Base-by-base conservation (phyloP, 2,329 filamentous ascomycete genomes). In the Diplodia scrobiculata region DNA sequence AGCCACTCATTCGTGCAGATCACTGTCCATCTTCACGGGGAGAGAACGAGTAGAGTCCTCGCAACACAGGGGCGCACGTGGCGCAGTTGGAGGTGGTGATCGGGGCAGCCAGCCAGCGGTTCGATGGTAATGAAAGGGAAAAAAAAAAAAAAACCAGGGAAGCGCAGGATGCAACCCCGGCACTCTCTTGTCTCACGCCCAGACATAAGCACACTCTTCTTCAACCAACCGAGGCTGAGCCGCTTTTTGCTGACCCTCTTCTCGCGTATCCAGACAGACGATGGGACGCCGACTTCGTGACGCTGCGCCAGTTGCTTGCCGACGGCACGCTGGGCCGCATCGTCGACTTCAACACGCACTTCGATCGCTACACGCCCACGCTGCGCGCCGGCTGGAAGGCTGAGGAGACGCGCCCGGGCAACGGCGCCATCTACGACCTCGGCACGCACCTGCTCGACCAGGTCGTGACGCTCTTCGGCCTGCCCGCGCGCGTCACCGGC, bases 391-490 rank as follows among this genome's bases (percentile, higher is more conserved):
- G 79, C 59, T 94, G 91, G 91, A 92, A 92, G 81, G 84, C 83
- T 47, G 76, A 89, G 64, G 78, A 89, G 64, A 78, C 81, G 34
- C 84, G 89, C 19, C 81, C 87, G 17, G 90, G 87, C 11, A 87
- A 88, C 47, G 88, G 89, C 41, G 87, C 82, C 25, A 79, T 92
- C 25, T 93, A 89, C 73, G 91, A 93, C 72, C 81, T 94, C 1
- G 91, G 91, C 51, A 87, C 88, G 4, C 91, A 94, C 75, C 80
- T 93, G 59, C 81, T 93, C 60, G 91, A 94, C 76, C 91, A 94
- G 78, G 87, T 84, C 1, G 89, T 90, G 73, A 78, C 84, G 47
- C 80, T 91, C 3, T 91, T 92, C 68, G 91, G 91, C 19, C 78
- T 87, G 72, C 91, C 91, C 0, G 79, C 84, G 64, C 81, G 81